These are phyloP conservation scores for Boletellus deceptivus DNA, from an alignment of 1,284 basidiomycete genomes.

Conservation along the genomic window DNA sequence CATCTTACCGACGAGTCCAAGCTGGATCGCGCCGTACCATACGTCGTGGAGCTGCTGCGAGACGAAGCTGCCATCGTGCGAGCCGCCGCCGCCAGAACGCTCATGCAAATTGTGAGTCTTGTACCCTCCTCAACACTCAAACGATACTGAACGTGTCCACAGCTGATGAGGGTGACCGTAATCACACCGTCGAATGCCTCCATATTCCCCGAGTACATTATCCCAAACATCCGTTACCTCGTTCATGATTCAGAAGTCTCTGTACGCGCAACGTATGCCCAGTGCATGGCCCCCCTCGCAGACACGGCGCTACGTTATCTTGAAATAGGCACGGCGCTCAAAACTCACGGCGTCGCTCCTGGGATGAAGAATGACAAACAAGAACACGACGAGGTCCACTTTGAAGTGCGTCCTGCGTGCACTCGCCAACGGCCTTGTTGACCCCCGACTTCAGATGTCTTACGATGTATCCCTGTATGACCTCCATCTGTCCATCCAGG, in stretches of 20 bases:
- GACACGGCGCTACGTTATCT: constrained; percentile 83
- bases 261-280: constrained; percentile 89
- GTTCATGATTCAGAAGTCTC: constrained; percentile 81
- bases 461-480: constrained; percentile 87
- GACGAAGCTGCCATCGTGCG: constrained; percentile 85
- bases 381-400: constrained; percentile 72
- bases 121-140: neutral
- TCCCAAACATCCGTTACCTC: constrained; percentile 86
- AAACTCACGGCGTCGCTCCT: constrained; percentile 67
- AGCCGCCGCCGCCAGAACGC: constrained; percentile 72
- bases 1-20: constrained; percentile 95
- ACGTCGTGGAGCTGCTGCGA: constrained; percentile 84
- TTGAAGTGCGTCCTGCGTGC: constrained; percentile 52
- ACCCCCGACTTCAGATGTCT: constrained; percentile 57
- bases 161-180: constrained; percentile 83
- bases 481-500: constrained; percentile 83
- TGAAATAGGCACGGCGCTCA: constrained; percentile 90
- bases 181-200: constrained; percentile 89
- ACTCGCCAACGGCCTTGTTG: neutral
- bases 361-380: constrained; percentile 48
- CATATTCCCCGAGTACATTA: constrained; percentile 93
- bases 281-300: constrained; percentile 82
- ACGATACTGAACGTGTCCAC: constrained; percentile 2
- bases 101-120: constrained; percentile 78
- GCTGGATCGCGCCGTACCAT: constrained; percentile 91